Evolutionary conservation across 2,329 filamentous ascomycete genomes (phyloP).

Genomic region (Tolypocladium guangdongense): DNA sequence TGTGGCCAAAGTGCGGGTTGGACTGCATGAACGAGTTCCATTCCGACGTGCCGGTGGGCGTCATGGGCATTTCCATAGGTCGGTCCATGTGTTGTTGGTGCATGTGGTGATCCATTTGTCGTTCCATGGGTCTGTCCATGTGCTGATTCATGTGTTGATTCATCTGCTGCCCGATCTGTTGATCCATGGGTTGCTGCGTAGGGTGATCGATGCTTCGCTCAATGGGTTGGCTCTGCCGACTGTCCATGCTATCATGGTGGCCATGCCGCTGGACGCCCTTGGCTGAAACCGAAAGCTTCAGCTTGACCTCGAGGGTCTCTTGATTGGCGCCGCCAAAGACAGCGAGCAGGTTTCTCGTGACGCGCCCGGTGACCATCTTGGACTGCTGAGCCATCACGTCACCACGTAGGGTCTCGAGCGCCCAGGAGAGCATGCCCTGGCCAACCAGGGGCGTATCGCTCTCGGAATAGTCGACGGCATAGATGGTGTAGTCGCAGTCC

Average conservation of each 20-base stretch:
- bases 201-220: constrained; percentile 3
- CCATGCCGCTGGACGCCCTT: constrained; percentile 31
- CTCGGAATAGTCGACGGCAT: constrained; percentile 94
- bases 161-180: constrained; percentile 10
- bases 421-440: constrained; percentile 88
- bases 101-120: constrained; percentile 3
- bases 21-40: constrained; percentile 71
- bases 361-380: constrained; percentile 76
- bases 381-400: constrained; percentile 42
- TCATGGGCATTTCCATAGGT: constrained; percentile 25
- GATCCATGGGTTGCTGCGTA: constrained; percentile 7
- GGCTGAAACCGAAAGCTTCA: constrained; percentile 72
- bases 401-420: constrained; percentile 39
- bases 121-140: constrained; percentile 6
- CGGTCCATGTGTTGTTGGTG: constrained; percentile 8
- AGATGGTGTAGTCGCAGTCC: constrained; percentile 84
- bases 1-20: constrained; percentile 44
- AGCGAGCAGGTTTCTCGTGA: constrained; percentile 75
- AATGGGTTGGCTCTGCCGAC: constrained; percentile 3
- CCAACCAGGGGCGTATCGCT: constrained; percentile 87
- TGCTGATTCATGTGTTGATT: constrained; percentile 5
- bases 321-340: constrained; percentile 73
- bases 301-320: constrained; percentile 86
- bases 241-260: constrained; percentile 13
- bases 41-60: constrained; percentile 54